Base-by-base conservation (phyloP, 2,329 filamentous ascomycete genomes). In the Arthroderma sp. region DNA sequence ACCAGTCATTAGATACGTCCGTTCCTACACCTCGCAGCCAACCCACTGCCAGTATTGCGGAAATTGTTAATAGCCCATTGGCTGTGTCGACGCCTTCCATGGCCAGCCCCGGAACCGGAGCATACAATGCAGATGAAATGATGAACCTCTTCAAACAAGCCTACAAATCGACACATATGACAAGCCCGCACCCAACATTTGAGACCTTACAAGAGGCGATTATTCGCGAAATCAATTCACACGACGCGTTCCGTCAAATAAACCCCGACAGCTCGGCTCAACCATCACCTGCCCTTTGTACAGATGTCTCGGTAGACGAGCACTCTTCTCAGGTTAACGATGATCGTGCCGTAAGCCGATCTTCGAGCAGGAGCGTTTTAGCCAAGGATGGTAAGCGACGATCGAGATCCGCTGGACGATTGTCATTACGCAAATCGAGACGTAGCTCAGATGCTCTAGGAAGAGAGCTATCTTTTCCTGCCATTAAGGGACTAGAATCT, bases 141-240 rank as follows among this genome's bases (percentile, higher is more conserved):
- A 66, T 68, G 62, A 59, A 61, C 28, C 52, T 67, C 50, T 64
- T 67, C 42, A 62, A 53, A 42, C 61, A 65, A 50, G 62, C 63
- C 4, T 65, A 61, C 38, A 52, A 43, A 32, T 58, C 62, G 2
- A 54, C 54, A 5, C 56, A 58, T 38, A 34, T 22, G 11, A 43
- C 55, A 5, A 58, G 52, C n/a, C 49, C 58, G 1, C 54, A 62
- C 38, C 59, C 65, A 9, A 65, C 62, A 1, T 64, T 63, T 43
- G 64, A 68, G 48, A 61, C 59, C 4, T 51, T 68, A 9, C 63
- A 68, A 46, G 65, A 68, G 53, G 58, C 64, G 10, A 68, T 68
- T 34, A 54, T 68, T 30, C 62, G 64, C 6, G 65, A 68, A 45
- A 65, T 68, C 42, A 68, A 68, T 44, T 67, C 62, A 3, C 65